Evolutionary conservation across 116 monocot genomes (phyloP).

Genomic region (Cymodocea nodosa): DNA sequence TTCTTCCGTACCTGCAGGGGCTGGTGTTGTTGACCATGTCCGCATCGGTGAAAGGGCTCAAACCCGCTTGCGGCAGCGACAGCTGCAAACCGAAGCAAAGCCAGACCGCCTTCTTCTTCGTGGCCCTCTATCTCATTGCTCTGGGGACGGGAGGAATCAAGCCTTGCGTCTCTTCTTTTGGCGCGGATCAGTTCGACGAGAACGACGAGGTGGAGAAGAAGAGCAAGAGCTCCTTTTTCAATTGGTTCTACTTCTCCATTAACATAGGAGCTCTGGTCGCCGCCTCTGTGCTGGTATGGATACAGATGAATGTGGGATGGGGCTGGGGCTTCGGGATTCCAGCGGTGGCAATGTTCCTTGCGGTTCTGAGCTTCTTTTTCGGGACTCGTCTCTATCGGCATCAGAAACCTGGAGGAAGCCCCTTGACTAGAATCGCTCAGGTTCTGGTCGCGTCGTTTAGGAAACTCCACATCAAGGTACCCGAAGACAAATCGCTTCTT

Average conservation of each 20-base stretch:
- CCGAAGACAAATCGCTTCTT: conserved; percentile 16
- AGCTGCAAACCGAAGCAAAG: conserved; percentile 9
- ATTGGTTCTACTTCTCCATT: conserved; percentile 28
- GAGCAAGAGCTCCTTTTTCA: conserved; percentile 29
- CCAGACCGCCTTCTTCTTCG: conserved; percentile 8
- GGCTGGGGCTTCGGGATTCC: conserved; percentile 27
- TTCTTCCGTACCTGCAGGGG: conserved; percentile 6
- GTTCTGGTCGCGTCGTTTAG: conserved; percentile 15
- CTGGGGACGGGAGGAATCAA: conserved; percentile 27
- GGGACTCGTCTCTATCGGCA: conserved; percentile 16
- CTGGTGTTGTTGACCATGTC: conserved; percentile 17
- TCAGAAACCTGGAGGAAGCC: conserved; percentile 26
- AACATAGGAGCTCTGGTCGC: conserved; percentile 25
- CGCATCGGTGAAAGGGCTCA: conserved; percentile 18
- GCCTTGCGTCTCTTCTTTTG: conserved; percentile 27
- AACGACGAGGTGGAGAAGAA: conserved; percentile 18
- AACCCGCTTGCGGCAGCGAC: conserved; percentile 6
- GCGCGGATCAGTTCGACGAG: conserved; percentile 27
- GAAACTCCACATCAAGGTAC: conserved; percentile 9
- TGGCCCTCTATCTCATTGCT: conserved; percentile 19
- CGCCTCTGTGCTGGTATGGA: conserved; percentile 20
- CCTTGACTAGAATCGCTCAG: conserved; percentile 19
- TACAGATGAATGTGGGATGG: conserved; percentile 31
- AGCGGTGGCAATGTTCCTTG: conserved; percentile 19
- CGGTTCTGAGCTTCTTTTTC: conserved; percentile 19